Percentiles rank a stretch among this genome's conserved stretches.
These are phyloP conservation scores for Antrodiella citrinella DNA, from an alignment of 768 basidiomycete species.

Conservation along the genomic window DNA sequence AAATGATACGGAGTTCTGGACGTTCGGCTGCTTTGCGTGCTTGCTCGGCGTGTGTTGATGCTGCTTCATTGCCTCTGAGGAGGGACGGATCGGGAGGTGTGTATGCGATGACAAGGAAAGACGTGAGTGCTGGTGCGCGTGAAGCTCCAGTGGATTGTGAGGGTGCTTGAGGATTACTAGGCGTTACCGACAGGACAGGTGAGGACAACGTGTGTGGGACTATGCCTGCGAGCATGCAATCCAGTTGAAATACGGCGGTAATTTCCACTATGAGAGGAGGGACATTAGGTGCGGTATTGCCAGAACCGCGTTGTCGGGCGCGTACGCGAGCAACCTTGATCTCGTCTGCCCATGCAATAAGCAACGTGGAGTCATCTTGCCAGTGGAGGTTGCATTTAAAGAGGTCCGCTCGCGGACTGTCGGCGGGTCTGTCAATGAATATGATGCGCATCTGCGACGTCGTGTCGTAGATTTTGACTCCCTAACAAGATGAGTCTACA, in stretches of 20 bases:
- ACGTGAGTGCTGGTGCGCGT: slow-evolving; percentile 37
- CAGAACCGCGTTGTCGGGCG: slow-evolving; percentile 38
- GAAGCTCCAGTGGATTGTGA: slow-evolving; percentile 9
- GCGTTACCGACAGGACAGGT: neutral
- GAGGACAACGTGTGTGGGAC: slow-evolving; percentile 56
- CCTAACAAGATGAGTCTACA: slow-evolving; percentile 34
- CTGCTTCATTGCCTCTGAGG: slow-evolving; percentile 47
- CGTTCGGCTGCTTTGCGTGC: slow-evolving; percentile 72
- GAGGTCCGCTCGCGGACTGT: slow-evolving; percentile 86
- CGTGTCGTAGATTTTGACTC: slow-evolving; percentile 91
- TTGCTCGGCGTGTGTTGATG: slow-evolving; percentile 63
- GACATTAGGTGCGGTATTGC: slow-evolving; percentile 34
- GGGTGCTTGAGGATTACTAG: neutral
- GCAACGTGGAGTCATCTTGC: slow-evolving; percentile 86
- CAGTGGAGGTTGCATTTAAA: slow-evolving; percentile 90
- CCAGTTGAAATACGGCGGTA: slow-evolving; percentile 85
- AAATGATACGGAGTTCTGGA: slow-evolving; percentile 92
- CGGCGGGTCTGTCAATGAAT: slow-evolving; percentile 73
- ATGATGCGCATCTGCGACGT: slow-evolving; percentile 69
- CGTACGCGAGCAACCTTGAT: slow-evolving; percentile 86
- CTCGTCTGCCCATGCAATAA: slow-evolving; percentile 90
- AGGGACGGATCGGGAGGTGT: slow-evolving; percentile 68
- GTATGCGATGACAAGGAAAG: slow-evolving; percentile 86
- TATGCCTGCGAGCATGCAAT: slow-evolving; percentile 93
- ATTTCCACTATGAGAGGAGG: slow-evolving; percentile 76